A percentile compares a stretch with the other conserved stretches of the same genome.
Evolutionary conservation across 805 yeast genomes (phyloP).

Genomic region (Lipomyces sp.): DNA sequence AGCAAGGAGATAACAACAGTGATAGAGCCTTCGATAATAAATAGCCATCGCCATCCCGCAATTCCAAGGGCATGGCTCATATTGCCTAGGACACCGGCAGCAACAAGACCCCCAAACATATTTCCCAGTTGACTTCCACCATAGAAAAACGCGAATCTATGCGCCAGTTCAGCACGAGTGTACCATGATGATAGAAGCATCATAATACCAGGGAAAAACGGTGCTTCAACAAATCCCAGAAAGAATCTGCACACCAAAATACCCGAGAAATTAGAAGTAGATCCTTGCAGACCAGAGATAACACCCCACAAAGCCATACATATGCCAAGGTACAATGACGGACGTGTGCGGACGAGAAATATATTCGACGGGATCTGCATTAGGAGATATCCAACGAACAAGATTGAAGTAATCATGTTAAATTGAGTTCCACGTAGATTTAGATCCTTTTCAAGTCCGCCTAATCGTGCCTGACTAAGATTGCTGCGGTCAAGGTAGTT

Average conservation of each 20-base stretch:
- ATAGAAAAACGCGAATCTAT: slow-evolving; percentile 54
- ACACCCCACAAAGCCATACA: slow-evolving; percentile 47
- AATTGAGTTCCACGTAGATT: slow-evolving; percentile 49
- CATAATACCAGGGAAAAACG: slow-evolving; percentile 48
- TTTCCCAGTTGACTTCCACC: slow-evolving; percentile 58
- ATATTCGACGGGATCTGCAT: slow-evolving; percentile 35
- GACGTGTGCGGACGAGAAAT: slow-evolving; percentile 43
- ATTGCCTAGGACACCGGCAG: slow-evolving; percentile 55
- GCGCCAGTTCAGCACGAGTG: slow-evolving; percentile 54
- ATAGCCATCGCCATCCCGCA: slow-evolving; percentile 56
- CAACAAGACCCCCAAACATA: slow-evolving; percentile 62
- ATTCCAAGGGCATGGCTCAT: slow-evolving; percentile 49
- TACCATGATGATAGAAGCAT: slow-evolving; percentile 49
- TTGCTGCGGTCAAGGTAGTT: slow-evolving; percentile 53
- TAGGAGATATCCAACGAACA: slow-evolving; percentile 42
- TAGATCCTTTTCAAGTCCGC: slow-evolving; percentile 50
- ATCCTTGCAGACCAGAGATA: slow-evolving; percentile 41
- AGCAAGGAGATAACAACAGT: slow-evolving; percentile 40
- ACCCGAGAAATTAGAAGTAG: slow-evolving; percentile 47
- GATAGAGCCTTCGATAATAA: slow-evolving; percentile 54
- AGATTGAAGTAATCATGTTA: slow-evolving; percentile 51
- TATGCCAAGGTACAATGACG: slow-evolving; percentile 34
- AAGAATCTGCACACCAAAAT: slow-evolving; percentile 46
- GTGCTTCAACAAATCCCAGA: slow-evolving; percentile 48
- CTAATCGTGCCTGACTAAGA: slow-evolving; percentile 53